Evolutionary conservation across 371 early-diverging fungal species (phyloP), one percentile per base, ranked within the genome.

Genomic region (Mucor irregularis): DNA sequence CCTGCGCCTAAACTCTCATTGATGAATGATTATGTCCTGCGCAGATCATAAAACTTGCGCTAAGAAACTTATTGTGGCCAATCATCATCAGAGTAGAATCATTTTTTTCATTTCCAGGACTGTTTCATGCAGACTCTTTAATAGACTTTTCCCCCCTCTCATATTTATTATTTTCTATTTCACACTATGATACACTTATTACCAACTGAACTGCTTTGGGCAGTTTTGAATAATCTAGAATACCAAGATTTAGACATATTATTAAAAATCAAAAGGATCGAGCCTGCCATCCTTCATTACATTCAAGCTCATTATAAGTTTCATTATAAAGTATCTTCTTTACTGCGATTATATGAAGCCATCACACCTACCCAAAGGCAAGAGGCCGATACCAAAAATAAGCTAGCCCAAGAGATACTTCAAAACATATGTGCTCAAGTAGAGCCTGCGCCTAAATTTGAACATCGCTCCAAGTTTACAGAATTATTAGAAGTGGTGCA

Each of bases 201-300:
- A 45, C 78, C 78, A 25, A 64, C 64, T 14, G 78, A 78, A 58
- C 56, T 78, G 7, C 49, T 74, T 35, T 68, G 62, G 37, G 40
- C 14, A 16, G 58, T 78, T 26, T 49, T 74, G 10, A 42, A 33
- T 17, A 47, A 58, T 35, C 51, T 78, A 8, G 57, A 59, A 0
- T 78, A 69, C 24, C 48, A 66, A 33, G 74, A 78, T 28, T 30
- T 74, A 8, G 67, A 68, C 9, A 45, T 10, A 4, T 35, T 72
- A 24, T 25, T 56, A 3, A 24, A 45, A 3, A 49, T 68, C 17
- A 33, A 14, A 6, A 13, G 29, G 8, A 14, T 72, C 5, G 57
- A 49, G 19, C 37, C 47, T 0, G 37, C 58, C 16, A 54, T 60
- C 1, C 49, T 52, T 3, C 60, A 64, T 47, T 63, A 66, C 44